Percentiles rank a stretch among this genome's conserved stretches.
phyloP scores from a whole-genome alignment of 2,329 filamentous ascomycete genomes.

The Ceratocystis ficicola region DNA sequence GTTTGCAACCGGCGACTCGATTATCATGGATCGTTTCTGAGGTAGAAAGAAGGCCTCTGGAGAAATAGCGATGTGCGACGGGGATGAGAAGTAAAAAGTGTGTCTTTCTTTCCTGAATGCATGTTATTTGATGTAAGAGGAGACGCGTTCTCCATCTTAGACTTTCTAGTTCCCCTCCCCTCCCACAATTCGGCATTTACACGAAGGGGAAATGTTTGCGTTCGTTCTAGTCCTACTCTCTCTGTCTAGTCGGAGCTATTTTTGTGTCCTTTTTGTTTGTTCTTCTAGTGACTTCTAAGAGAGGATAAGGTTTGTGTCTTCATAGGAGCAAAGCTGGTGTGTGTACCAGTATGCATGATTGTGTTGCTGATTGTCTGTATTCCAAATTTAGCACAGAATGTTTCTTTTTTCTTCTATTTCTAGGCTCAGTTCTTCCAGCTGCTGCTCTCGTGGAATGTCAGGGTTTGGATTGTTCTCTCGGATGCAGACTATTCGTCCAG shows the following conservation, averaged over 20 bases:
- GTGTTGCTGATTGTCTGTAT: not conserved
- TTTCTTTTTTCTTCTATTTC: not conserved
- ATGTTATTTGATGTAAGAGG: not conserved
- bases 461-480: too few relatives aligned
- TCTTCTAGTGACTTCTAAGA: not conserved
- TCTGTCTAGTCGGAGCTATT: not conserved
- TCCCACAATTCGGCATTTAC: too few relatives aligned
- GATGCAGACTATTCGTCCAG: too few relatives aligned
- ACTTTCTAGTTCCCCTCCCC: not conserved
- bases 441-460: too few relatives aligned
- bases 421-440: not conserved
- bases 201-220: not conserved
- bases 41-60: not conserved
- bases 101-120: not conserved
- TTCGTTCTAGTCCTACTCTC: not conserved
- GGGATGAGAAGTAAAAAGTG: not conserved
- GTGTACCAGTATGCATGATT: not conserved
- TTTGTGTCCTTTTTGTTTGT: not conserved
- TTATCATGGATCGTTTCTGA: conserved; percentile 10
- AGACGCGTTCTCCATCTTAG: not conserved
- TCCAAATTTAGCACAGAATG: not conserved
- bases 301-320: too few relatives aligned
- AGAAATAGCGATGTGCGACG: not conserved
- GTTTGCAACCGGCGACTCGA: not conserved
- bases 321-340: too few relatives aligned